Conservation (phyloP, 768 basidiomycete species). For the Kwoniella dendrophila region DNA sequence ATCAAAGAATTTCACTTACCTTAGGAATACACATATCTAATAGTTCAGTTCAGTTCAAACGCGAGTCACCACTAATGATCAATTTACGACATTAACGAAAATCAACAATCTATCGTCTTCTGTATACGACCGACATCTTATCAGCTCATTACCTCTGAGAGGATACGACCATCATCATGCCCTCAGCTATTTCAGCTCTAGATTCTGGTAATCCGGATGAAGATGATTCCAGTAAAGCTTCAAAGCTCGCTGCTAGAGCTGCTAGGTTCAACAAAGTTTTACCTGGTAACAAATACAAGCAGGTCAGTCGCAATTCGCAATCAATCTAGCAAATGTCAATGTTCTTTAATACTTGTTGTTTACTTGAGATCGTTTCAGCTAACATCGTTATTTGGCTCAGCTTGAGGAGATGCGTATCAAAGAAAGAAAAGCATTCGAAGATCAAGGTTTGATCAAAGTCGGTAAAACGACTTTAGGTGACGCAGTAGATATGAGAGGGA, state of each 20-base stretch:
- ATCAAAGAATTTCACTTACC: too few relatives aligned
- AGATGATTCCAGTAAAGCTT: conserved; percentile 35
- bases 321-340: too few relatives aligned
- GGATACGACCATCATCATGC: conserved; percentile 7
- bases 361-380: background rate
- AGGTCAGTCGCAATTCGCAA: too few relatives aligned
- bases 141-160: background rate
- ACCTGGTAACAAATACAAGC: conserved; percentile 57
- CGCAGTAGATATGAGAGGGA: conserved; percentile 89
- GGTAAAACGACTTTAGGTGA: conserved; percentile 80
- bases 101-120: background rate
- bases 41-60: too few relatives aligned
- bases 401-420: conserved; percentile 55
- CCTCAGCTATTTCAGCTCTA: conserved; percentile 23
- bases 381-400: conserved; percentile 31
- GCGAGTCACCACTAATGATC: background rate
- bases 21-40: too few relatives aligned
- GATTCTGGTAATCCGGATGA: conserved; percentile 41
- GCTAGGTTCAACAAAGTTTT: conserved; percentile 57
- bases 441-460: conserved; percentile 84
- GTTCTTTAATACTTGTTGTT: background rate
- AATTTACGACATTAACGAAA: background rate
- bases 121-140: background rate
- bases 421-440: conserved; percentile 62
- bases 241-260: conserved; percentile 42